Percentiles rank a stretch among this genome's conserved stretches.
Conservation (phyloP, 2,329 filamentous ascomycete species). For the Leptoxyphium fumago region DNA sequence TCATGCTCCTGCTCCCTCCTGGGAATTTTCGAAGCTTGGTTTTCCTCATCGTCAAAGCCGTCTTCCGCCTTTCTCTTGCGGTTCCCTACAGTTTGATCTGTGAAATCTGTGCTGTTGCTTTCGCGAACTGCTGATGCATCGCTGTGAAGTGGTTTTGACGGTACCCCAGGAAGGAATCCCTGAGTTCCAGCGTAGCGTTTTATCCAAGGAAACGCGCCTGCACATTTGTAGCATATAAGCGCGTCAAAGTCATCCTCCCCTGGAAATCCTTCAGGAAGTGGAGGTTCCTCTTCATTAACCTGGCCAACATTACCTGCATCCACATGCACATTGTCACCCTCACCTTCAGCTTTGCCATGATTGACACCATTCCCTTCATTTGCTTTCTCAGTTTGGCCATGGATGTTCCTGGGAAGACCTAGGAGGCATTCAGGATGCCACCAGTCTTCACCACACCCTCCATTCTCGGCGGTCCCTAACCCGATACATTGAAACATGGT, state of each 20-base stretch:
- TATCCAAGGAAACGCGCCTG: slow-evolving; percentile 80
- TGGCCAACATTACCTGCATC: slow-evolving; percentile 13
- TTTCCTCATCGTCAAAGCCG: slow-evolving; percentile 11
- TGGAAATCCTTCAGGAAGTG: slow-evolving; percentile 74
- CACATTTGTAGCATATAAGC: slow-evolving; percentile 88
- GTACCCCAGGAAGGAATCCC: slow-evolving; percentile 67
- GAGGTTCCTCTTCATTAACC: slow-evolving; percentile 32
- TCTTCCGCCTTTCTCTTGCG: slow-evolving; percentile 35
- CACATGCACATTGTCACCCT: slow-evolving; percentile 11
- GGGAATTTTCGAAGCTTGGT: slow-evolving; percentile 15
- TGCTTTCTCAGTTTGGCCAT: slow-evolving; percentile 17
- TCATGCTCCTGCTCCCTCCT: slow-evolving; percentile 9
- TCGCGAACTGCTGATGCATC: not conserved
- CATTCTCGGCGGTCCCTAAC: slow-evolving; percentile 61
- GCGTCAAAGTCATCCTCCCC: slow-evolving; percentile 77
- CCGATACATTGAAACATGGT: slow-evolving; percentile 98
- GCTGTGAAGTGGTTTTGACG: slow-evolving; percentile 13
- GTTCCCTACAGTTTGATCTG: not conserved
- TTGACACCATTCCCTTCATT: slow-evolving; percentile 4
- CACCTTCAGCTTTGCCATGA: slow-evolving; percentile 16
- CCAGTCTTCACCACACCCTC: slow-evolving; percentile 94
- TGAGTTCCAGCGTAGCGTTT: slow-evolving; percentile 67
- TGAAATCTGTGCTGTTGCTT: not conserved
- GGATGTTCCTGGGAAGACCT: slow-evolving; percentile 57
- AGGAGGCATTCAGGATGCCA: slow-evolving; percentile 90